A percentile compares a stretch with the other conserved stretches of the same genome.
These are phyloP conservation scores for Tetrapisispora namnaoensis DNA, from an alignment of 805 yeast genomes.

Conservation along the genomic window DNA sequence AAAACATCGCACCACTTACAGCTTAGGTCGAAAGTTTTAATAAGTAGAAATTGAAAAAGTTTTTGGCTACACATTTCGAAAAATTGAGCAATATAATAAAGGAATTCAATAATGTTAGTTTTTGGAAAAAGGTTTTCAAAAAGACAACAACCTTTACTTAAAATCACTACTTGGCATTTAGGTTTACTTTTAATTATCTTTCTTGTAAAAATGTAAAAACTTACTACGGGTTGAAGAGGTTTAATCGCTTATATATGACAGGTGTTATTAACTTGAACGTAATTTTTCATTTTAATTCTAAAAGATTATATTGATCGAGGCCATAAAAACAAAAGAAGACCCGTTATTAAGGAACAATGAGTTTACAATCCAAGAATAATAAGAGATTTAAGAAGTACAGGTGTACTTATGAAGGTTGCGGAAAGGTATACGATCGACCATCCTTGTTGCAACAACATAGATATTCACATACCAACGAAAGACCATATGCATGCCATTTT, in stretches of 20 bases:
- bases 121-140: too few species aligned
- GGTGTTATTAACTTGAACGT: too few species aligned
- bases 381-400: slow-evolving; percentile 31
- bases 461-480: slow-evolving; percentile 67
- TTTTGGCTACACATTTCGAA: not conserved
- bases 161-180: too few species aligned
- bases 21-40: not conserved
- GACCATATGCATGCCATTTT: slow-evolving; percentile 60
- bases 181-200: too few species aligned
- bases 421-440: slow-evolving; percentile 47
- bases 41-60: not conserved
- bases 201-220: too few species aligned
- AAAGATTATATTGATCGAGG: too few species aligned
- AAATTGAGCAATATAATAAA: not conserved
- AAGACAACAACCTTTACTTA: too few species aligned
- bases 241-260: too few species aligned
- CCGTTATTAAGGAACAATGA: not conserved
- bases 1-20: too few species aligned
- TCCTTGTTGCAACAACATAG: slow-evolving; percentile 55
- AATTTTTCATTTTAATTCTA: not conserved
- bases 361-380: not conserved
- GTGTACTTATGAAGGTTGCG: slow-evolving; percentile 40
- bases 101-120: too few species aligned
- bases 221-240: too few species aligned
- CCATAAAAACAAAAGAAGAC: not conserved